A percentile compares a stretch with the other conserved stretches of the same genome.
These are phyloP conservation scores for maize (Zea mays) DNA, from an alignment of 176 grass and related monocot species.

Conservation along the genomic window Zm-B73-REFERENCE-NAM-5.0 NC_050101.1:134684501-134685000, in stretches of 20 bases:
- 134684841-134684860: not conserved
- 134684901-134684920: not conserved
- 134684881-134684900: not conserved
- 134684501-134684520: not conserved
- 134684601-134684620: not conserved
- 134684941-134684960: not conserved
- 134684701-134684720: conserved; percentile 29
- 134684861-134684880: not conserved
- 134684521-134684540: too few species aligned
- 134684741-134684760: not conserved
- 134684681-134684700: conserved; percentile 25
- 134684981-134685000: not conserved
- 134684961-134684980: not conserved
- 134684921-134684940: conserved; percentile 10
- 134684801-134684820: conserved; percentile 4
- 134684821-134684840: not conserved
- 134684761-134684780: conserved; percentile 25
- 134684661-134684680: conserved; percentile 30
- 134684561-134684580: not conserved
- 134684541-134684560: not conserved
- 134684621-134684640: conserved; percentile 17
- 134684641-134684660: conserved; percentile 31
- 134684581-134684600: not conserved
- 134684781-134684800: conserved; percentile 6
- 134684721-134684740: conserved; percentile 25